Percentiles rank a stretch among this genome's conserved stretches.
Evolutionary conservation across 2,329 filamentous ascomycete genomes (phyloP).

Genomic region (Aspergillus niger): DNA sequence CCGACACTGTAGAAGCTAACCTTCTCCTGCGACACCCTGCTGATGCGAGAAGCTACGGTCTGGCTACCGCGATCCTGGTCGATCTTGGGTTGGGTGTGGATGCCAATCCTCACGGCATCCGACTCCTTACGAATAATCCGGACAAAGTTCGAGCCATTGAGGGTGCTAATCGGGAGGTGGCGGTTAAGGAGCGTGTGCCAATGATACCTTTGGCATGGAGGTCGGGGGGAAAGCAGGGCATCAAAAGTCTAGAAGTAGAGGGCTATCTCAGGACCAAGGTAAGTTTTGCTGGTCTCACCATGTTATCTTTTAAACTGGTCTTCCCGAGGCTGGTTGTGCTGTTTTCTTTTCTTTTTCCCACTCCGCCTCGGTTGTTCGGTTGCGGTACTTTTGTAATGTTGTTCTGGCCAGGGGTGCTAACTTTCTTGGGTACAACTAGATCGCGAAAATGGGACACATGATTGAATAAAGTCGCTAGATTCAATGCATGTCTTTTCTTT

Average conservation of each 20-base stretch:
- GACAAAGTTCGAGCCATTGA: constrained; percentile 96
- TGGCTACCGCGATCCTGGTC: constrained; percentile 92
- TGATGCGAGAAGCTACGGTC: constrained; percentile 88
- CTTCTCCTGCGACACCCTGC: constrained; percentile 86
- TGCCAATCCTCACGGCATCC: constrained; percentile 61
- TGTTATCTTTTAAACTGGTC: neutral
- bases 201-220: constrained; percentile 97
- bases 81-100: constrained; percentile 75
- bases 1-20: constrained; percentile 97
- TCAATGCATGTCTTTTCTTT: neutral
- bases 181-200: constrained; percentile 84
- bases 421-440: constrained; percentile 51
- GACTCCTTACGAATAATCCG: constrained; percentile 92
- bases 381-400: neutral
- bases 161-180: constrained; percentile 82
- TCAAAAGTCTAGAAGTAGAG: constrained; percentile 85
- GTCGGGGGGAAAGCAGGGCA: constrained; percentile 72
- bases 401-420: constrained; percentile 8
- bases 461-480: constrained; percentile 39
- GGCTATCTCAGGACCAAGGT: constrained; percentile 96
- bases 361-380: neutral
- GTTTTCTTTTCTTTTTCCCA: neutral
- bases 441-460: constrained; percentile 87
- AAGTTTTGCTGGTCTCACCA: constrained; percentile 32
- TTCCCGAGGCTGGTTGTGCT: neutral